These are phyloP conservation scores for Cryptococcus amylolentus DNA, from an alignment of 1,284 basidiomycete genomes.

Conservation along the genomic window DNA sequence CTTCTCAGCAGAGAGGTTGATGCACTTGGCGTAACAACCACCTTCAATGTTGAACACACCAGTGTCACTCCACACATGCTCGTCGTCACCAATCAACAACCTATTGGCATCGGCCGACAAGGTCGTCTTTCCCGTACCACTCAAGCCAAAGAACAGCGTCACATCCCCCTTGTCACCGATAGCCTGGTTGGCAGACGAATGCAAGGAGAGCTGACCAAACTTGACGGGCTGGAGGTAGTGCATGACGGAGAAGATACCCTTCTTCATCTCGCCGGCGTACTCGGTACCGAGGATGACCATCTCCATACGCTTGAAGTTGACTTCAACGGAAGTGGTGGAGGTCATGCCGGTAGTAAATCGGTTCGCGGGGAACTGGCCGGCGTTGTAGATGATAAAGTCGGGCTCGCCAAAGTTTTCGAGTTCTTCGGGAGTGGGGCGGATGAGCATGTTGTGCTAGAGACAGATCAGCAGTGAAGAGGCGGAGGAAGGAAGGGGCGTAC, in stretches of 20 bases:
- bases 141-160: slow-evolving; percentile 98
- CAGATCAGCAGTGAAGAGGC: not conserved
- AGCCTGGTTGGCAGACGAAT: slow-evolving; percentile 88
- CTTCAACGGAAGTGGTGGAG: slow-evolving; percentile 96
- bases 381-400: slow-evolving; percentile 99
- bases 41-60: slow-evolving; percentile 99
- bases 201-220: slow-evolving; percentile 95
- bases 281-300: slow-evolving; percentile 99
- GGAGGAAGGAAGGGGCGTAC: slow-evolving; percentile 54
- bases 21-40: slow-evolving; percentile 98
- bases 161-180: slow-evolving; percentile 82
- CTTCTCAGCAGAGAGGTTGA: slow-evolving; percentile 91
- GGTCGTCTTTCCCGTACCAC: slow-evolving; percentile 97
- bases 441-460: slow-evolving; percentile 92
- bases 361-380: slow-evolving; percentile 99
- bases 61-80: slow-evolving; percentile 95
- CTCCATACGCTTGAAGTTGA: slow-evolving; percentile 99
- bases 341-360: slow-evolving; percentile 99
- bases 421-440: slow-evolving; percentile 93
- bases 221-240: slow-evolving; percentile 99
- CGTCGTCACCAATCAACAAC: slow-evolving; percentile 90
- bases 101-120: slow-evolving; percentile 89
- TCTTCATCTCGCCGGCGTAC: slow-evolving; percentile 99
- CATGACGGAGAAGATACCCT: slow-evolving; percentile 99
- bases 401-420: slow-evolving; percentile 94